Base-by-base conservation (phyloP, 2,329 filamentous ascomycete species). In the Capronia epimyces region DNA sequence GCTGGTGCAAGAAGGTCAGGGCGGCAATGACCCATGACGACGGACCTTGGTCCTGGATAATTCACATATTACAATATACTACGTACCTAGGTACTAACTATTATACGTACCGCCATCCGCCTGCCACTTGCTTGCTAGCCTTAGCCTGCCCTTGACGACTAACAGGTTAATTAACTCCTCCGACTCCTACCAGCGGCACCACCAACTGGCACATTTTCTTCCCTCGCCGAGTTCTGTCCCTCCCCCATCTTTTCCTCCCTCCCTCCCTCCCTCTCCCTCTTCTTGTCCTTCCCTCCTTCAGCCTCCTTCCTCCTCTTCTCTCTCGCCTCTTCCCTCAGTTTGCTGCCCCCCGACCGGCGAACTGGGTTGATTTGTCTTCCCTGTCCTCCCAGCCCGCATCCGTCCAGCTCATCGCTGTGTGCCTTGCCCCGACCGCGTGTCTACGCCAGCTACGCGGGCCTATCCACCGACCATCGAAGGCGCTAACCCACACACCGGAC, bases 181-280 rank as follows among this genome's bases (percentile, higher is more conserved):
- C 12, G 31, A 34, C n/a, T 34, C 15, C 5, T 16, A 34, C 31
- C 15, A 12, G 5, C n/a, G 5, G 31, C 15, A 5, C 5, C 31
- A 5, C 9, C 15, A 5, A 34, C 31, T 34, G 31, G 31, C 31
- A 34, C 31, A 34, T 34, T 12, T 37, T 18, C 34, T 20, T 37
- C 12, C 15, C 12, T 37, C 16, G 34, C 34, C 34, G 34, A 37
- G 34, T 37, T 37, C 34, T 37, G 34, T 37, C 34, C 34, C 20
- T 50, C 46, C 52, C 45, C 44, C 36, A 50, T 46, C 44, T 43
- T 52, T 48, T 47, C 50, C 22, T 45, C 43, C 43, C 44, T 44
- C 45, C n/a, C n/a, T n/a, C n/a, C n/a, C n/a, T n/a, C n/a, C n/a
- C n/a, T n/a, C n/a, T n/a, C n/a, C 43, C 41, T 46, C 29, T 46